Evolutionary conservation across 2,329 filamentous ascomycete genomes (phyloP).

Genomic region (Phialemonium atrogriseum): DNA sequence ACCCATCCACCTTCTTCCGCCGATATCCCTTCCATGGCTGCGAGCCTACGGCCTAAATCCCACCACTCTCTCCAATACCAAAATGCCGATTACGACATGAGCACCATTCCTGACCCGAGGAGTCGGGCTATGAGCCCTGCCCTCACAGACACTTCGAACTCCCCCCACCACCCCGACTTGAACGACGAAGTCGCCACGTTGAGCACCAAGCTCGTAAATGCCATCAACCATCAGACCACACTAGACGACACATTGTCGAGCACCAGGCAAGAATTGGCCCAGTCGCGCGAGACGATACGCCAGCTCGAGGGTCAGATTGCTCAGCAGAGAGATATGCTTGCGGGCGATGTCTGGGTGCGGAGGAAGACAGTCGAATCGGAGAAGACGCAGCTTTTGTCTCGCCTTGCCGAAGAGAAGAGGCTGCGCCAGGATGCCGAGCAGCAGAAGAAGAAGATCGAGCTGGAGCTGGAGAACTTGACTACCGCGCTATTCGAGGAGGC

Average conservation of each 20-base stretch:
- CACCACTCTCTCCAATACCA: constrained; percentile 19
- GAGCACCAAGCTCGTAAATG: constrained; percentile 92
- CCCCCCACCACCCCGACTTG: constrained; percentile 44
- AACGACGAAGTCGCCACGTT: constrained; percentile 75
- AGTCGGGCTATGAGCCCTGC: constrained; percentile 42
- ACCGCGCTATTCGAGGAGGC: constrained; percentile 95
- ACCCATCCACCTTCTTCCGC: constrained; percentile 10
- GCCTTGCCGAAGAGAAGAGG: constrained; percentile 56
- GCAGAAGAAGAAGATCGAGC: constrained; percentile 83
- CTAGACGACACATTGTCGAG: constrained; percentile 82
- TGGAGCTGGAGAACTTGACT: constrained; percentile 84
- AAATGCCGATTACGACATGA: constrained; percentile 53
- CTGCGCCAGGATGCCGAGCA: constrained; percentile 59
- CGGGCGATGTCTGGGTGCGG: constrained; percentile 67
- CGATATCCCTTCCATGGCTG: constrained; percentile 6
- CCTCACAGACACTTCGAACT: constrained; percentile 23
- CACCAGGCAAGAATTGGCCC: constrained; percentile 75
- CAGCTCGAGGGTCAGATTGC: constrained; percentile 59
- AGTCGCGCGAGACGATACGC: constrained; percentile 57
- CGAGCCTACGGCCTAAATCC: constrained; percentile 11
- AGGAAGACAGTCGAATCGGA: constrained; percentile 68
- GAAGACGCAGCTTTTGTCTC: constrained; percentile 49
- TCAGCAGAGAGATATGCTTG: constrained; percentile 62
- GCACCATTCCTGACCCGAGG: constrained; percentile 59
- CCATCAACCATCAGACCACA: constrained; percentile 91